Base-by-base conservation (phyloP, 768 basidiomycete species). In the Phlebiopsis flavidoalba region DNA sequence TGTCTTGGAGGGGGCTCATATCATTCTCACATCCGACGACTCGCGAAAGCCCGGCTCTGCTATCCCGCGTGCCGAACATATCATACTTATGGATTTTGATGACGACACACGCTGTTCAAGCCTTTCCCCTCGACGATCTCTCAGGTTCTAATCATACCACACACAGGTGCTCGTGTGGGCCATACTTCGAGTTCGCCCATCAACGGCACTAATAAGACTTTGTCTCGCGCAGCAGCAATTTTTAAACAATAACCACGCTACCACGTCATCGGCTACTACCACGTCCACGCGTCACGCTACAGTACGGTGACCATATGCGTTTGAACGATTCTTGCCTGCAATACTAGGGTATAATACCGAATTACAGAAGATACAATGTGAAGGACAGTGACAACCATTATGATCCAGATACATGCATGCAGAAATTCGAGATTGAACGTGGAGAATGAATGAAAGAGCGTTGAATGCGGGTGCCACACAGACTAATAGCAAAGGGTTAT, bases 321-420 rank as follows among this genome's bases (percentile, higher is more conserved):
- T 31, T 31, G 6, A 3, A 58, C 26, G 43, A 33, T 50, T 47
- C 57, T 40, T 24, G 45, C 22, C n/a, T 53, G 54, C 54, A 43
- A 37, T 55, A 55, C 60, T 64, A 64, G 60, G 59, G 60, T 64
- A 60, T 64, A 57, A 53, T 50, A 60, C 58, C 58, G 22, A 64
- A 55, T 64, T 61, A 64, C 63, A 64, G 59, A 43, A 53, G 58
- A 52, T 64, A 64, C 63, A 64, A 57, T 62, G 53, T 48, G 53
- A 53, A 31, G 50, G 15, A 55, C 54, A 43, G 37, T 53, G 17
- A 37, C 53, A 21, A 37, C 53, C 35, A 53, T 33, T 53, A 53
- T 58, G 60, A 59, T 61, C 63, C 63, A 62, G 51, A 64, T 64
- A 64, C 60, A 64, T 59, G 53, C 40, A 57, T 50, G 47, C 40